phyloP scores from a whole-genome alignment of 2,329 filamentous ascomycete genomes.

The Trichoderma breve region DNA sequence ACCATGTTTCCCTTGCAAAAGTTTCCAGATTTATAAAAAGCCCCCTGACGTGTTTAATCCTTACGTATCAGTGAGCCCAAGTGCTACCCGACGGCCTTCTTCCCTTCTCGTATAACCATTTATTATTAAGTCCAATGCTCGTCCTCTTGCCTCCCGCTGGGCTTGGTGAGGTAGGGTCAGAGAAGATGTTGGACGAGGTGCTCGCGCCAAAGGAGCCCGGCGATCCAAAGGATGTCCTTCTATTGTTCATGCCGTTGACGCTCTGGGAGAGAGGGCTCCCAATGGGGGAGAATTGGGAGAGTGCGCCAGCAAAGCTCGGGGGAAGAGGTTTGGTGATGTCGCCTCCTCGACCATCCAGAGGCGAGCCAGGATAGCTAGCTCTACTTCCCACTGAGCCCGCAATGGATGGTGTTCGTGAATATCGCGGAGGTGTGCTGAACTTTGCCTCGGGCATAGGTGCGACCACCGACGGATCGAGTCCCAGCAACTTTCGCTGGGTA shows the following conservation, averaged over 20 bases:
- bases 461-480: conserved; percentile 65
- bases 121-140: conserved; percentile 80
- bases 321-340: conserved; percentile 35
- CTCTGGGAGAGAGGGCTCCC: conserved; percentile 63
- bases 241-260: conserved; percentile 48
- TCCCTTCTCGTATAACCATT: conserved; percentile 91
- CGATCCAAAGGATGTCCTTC: conserved; percentile 60
- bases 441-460: conserved; percentile 64
- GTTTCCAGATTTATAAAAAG: not conserved
- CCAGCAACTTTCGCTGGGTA: conserved; percentile 75
- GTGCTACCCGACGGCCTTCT: conserved; percentile 51
- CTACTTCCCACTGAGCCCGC: conserved; percentile 60
- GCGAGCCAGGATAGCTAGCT: conserved; percentile 57
- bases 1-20: conserved; percentile 1
- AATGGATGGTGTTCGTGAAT: conserved; percentile 70
- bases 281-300: conserved; percentile 47
- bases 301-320: conserved; percentile 35
- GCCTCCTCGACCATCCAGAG: conserved; percentile 56
- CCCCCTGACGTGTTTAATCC: not conserved
- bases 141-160: conserved; percentile 65
- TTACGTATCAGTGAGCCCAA: conserved; percentile 36
- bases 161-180: conserved; percentile 67
- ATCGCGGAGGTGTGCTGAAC: conserved; percentile 84
- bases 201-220: conserved; percentile 52
- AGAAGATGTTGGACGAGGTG: conserved; percentile 48